phyloP scores from a whole-genome alignment of 225 moss, liverwort and hornwort genomes.

The Takakia lepidozioides region DNA sequence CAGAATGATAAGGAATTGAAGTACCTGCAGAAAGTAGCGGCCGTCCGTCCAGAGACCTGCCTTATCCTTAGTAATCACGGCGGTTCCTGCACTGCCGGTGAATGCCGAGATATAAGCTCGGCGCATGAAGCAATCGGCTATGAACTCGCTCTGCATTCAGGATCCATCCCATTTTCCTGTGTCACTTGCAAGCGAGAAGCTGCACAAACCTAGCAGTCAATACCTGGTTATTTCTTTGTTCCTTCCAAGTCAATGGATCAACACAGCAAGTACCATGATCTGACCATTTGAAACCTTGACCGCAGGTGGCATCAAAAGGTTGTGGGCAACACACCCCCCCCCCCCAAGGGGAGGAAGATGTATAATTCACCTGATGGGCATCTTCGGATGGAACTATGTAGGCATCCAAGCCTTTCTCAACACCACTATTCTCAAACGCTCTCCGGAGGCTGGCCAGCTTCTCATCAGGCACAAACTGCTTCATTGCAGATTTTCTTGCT shows the following conservation, averaged over 20 bases:
- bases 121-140: constrained; percentile 85
- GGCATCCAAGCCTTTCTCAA: constrained; percentile 52
- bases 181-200: too few species aligned
- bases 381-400: constrained; percentile 97
- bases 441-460: constrained; percentile 54
- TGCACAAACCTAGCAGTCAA: too few species aligned
- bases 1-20: neutral
- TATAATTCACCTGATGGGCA: constrained; percentile 71
- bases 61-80: constrained; percentile 77
- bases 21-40: constrained; percentile 94
- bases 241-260: constrained; percentile 15
- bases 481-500: constrained; percentile 39
- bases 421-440: constrained; percentile 36
- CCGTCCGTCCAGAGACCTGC: constrained; percentile 97
- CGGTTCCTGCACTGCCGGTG: constrained; percentile 97
- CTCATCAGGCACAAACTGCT: constrained; percentile 43
- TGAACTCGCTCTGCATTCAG: constrained; percentile 87
- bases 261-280: neutral
- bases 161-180: too few species aligned
- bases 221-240: too few species aligned
- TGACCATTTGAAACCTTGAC: neutral
- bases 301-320: neutral
- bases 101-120: constrained; percentile 93
- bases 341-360: neutral
- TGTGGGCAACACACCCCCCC: too few species aligned